Conservation (phyloP, 495 filamentous ascomycete genomes). For the Aspergillus hancockii region DNA sequence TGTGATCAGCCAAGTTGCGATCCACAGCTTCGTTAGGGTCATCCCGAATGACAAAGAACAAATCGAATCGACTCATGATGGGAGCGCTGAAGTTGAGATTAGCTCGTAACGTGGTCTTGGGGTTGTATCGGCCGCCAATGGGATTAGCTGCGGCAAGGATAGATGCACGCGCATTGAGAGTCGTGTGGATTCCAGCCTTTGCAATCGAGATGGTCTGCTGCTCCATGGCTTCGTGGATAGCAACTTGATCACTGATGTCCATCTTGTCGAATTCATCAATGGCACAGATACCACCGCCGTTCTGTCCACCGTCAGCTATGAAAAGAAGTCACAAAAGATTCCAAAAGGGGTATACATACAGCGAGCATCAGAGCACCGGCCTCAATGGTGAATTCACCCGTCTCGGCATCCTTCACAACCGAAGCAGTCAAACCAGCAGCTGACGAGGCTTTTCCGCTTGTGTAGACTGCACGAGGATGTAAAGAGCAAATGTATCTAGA, state of each 20-base stretch:
- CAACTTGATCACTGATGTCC: conserved; percentile 96
- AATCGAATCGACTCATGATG: conserved; percentile 98
- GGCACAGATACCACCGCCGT: conserved; percentile 79
- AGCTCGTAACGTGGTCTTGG: conserved; percentile 85
- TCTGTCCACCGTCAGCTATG: conserved; percentile 21
- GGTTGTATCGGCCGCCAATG: conserved; percentile 93
- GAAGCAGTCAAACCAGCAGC: conserved; percentile 97
- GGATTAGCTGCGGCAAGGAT: conserved; percentile 98
- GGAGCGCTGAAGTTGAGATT: conserved; percentile 99
- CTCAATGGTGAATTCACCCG: conserved; percentile 98
- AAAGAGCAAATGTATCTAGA: conserved; percentile 85
- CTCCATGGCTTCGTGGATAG: conserved; percentile 99
- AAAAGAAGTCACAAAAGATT: background rate
- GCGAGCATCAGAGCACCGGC: conserved; percentile 98
- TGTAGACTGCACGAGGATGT: conserved; percentile 94
- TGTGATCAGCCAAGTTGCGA: conserved; percentile 88
- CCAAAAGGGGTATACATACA: conserved; percentile 51
- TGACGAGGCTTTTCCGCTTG: conserved; percentile 95
- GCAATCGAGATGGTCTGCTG: conserved; percentile 99
- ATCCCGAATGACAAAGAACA: conserved; percentile 98
- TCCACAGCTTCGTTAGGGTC: conserved; percentile 93
- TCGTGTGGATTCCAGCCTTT: conserved; percentile 98
- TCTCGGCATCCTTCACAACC: conserved; percentile 97
- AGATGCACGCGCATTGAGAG: conserved; percentile 89
- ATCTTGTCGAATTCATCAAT: conserved; percentile 99